Conservation (phyloP, 495 filamentous ascomycete genomes). For the Hypoxylon intermedium region DNA sequence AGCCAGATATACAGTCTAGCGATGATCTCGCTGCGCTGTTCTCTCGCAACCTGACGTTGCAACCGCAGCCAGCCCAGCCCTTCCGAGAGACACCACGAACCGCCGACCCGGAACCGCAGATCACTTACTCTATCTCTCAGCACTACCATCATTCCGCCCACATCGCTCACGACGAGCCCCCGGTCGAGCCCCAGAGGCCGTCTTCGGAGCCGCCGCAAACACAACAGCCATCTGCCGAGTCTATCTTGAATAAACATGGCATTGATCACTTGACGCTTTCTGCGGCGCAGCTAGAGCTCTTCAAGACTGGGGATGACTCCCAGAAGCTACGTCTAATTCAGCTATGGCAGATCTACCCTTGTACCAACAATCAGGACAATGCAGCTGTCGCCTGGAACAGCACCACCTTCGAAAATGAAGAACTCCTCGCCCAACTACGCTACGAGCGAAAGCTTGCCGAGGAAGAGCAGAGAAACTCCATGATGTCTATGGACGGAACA, state of each 20-base stretch:
- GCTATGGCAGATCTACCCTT: constrained; percentile 70
- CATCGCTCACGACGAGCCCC: constrained; percentile 44
- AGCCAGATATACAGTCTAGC: constrained; percentile 58
- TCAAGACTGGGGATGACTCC: constrained; percentile 63
- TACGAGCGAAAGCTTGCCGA: constrained; percentile 56
- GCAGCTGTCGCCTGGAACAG: constrained; percentile 52
- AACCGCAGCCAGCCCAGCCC: constrained; percentile 46
- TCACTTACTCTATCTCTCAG: constrained; percentile 72
- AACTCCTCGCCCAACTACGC: constrained; percentile 56
- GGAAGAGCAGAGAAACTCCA: constrained; percentile 41
- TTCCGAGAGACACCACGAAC: constrained; percentile 34
- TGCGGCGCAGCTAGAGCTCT: constrained; percentile 64
- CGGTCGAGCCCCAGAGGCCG: constrained; percentile 46
- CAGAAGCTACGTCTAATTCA: constrained; percentile 68
- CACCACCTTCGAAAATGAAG: constrained; percentile 60
- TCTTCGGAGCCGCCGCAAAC: constrained; percentile 58
- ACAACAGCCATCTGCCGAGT: constrained; percentile 53
- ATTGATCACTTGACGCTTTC: constrained; percentile 63
- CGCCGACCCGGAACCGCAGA: constrained; percentile 46
- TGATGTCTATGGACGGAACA: constrained; percentile 57
- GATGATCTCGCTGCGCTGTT: constrained; percentile 76
- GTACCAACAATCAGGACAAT: constrained; percentile 49
- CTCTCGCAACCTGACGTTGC: constrained; percentile 66
- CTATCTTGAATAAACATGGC: constrained; percentile 56
- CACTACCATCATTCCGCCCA: constrained; percentile 80